Conservation (phyloP, 73 alveolate species). For the Blepharisma japonicum region DNA sequence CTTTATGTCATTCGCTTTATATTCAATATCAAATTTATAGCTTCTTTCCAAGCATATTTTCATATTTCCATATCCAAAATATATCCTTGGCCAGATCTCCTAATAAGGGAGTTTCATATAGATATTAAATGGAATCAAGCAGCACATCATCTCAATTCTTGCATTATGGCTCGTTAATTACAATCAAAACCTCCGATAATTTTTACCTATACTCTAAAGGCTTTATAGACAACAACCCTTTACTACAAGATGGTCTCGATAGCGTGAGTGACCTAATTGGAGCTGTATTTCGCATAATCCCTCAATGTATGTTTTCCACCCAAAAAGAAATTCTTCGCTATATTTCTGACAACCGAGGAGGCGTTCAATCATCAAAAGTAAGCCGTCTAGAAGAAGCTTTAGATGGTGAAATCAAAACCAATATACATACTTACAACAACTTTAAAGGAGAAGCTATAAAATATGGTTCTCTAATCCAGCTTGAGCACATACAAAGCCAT, state of each 20-base stretch:
- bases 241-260: background rate
- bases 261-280: background rate
- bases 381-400: slow-evolving; percentile 11
- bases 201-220: slow-evolving; percentile 6
- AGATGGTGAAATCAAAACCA: slow-evolving; percentile 22
- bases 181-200: background rate
- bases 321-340: background rate
- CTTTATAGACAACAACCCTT: slow-evolving; percentile 11
- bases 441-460: background rate
- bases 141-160: background rate
- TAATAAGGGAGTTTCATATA: too few relatives aligned
- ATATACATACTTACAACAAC: background rate
- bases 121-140: too few relatives aligned
- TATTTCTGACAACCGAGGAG: background rate
- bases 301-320: background rate
- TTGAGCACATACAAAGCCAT: background rate
- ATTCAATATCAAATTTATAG: too few relatives aligned
- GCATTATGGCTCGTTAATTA: slow-evolving; percentile 18
- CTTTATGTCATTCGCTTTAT: too few relatives aligned
- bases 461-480: slow-evolving; percentile 8
- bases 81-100: too few relatives aligned
- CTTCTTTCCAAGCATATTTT: too few relatives aligned
- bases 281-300: slow-evolving; percentile 15
- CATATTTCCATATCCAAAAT: too few relatives aligned
- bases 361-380: background rate